Percentiles rank a stretch among this genome's conserved stretches.
Conservation (phyloP, 129 eudicot species). For the Arctium lappa region DNA sequence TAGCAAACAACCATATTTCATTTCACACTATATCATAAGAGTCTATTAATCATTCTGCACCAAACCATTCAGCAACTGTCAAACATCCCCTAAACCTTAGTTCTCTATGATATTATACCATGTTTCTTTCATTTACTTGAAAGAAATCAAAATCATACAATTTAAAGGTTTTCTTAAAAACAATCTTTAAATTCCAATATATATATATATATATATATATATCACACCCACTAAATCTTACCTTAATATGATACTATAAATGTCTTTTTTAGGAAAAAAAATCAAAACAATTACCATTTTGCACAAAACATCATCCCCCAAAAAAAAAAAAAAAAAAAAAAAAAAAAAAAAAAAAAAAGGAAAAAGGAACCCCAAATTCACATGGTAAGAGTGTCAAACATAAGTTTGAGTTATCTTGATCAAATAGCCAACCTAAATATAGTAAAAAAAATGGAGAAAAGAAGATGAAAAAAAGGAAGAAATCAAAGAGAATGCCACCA, state of each 20-base stretch:
- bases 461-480: constrained; percentile 9
- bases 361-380: background rate
- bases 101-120: background rate
- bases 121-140: background rate
- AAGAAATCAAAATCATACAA: background rate
- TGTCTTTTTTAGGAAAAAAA: too few species aligned
- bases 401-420: constrained; percentile 3
- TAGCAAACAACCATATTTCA: too few species aligned
- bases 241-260: too few species aligned
- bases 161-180: background rate
- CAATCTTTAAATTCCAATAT: background rate
- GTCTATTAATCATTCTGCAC: too few species aligned
- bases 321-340: too few species aligned
- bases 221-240: background rate
- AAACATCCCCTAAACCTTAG: too few species aligned
- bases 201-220: too few species aligned
- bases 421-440: constrained; percentile 11
- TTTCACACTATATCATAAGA: too few species aligned
- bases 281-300: background rate
- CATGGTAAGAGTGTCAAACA: constrained; percentile 3
- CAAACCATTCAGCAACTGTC: too few species aligned
- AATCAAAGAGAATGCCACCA: background rate
- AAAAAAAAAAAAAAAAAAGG: too few species aligned
- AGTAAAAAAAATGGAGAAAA: constrained; percentile 11
- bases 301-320: background rate